Percentiles rank a stretch among this genome's conserved stretches.
These are phyloP conservation scores for Spergularia marina DNA, from an alignment of 148 eudicot genomes.

Conservation along the genomic window DNA sequence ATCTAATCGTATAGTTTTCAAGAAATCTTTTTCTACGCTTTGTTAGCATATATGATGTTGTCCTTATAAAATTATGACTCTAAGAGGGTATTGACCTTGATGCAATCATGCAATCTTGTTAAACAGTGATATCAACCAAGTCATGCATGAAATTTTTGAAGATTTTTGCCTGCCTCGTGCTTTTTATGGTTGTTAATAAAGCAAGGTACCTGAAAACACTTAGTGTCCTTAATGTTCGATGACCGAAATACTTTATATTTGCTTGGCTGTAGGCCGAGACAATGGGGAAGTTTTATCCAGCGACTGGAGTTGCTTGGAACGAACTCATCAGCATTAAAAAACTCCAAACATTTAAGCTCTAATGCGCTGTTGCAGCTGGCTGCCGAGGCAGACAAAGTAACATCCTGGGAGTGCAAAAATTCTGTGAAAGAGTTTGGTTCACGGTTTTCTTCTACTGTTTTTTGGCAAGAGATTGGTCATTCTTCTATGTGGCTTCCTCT, in stretches of 20 bases:
- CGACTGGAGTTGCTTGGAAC: conserved; percentile 54
- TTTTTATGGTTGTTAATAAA: background rate
- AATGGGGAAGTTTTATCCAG: conserved; percentile 64
- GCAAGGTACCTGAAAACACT: background rate
- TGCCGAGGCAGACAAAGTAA: conserved; percentile 37
- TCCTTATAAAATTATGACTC: background rate
- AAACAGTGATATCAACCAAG: background rate
- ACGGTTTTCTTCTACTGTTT: conserved; percentile 51
- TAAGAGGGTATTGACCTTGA: background rate
- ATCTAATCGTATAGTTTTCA: no score
- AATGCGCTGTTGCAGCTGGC: conserved; percentile 45
- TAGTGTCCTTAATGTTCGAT: background rate
- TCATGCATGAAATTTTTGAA: background rate
- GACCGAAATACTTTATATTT: conserved; percentile 9
- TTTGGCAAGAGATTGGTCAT: conserved; percentile 54
- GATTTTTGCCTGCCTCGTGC: conserved; percentile 9
- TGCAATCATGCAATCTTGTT: background rate
- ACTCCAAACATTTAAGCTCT: conserved; percentile 47
- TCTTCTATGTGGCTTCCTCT: conserved; percentile 91
- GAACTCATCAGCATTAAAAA: conserved; percentile 56
- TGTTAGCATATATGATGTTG: background rate
- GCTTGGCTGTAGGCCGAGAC: conserved; percentile 46
- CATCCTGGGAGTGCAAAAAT: conserved; percentile 36
- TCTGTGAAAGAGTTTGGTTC: conserved; percentile 40
- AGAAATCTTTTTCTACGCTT: background rate